These are phyloP conservation scores for Jimgerdemannia lactiflua DNA, from an alignment of 192 early-diverging fungal species.

Conservation along the genomic window DNA sequence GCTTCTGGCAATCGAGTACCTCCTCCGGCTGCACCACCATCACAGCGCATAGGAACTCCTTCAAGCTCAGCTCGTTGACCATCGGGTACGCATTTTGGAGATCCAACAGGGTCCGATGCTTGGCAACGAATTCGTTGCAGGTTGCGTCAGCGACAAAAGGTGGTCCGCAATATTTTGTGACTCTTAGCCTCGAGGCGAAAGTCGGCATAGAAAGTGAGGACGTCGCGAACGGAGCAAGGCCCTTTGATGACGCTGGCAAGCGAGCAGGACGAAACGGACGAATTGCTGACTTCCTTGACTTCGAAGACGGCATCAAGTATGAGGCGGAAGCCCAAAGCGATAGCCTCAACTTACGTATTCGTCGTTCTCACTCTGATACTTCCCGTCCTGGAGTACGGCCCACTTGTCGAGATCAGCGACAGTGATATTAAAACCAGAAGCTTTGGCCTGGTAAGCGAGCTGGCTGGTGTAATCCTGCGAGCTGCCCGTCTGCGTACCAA, in stretches of 20 bases:
- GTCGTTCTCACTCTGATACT: slow-evolving; percentile 25
- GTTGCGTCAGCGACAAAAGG: slow-evolving; percentile 20
- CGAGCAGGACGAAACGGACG: slow-evolving; percentile 38
- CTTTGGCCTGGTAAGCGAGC: slow-evolving; percentile 25
- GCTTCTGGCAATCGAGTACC: slow-evolving; percentile 82
- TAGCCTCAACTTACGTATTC: slow-evolving; percentile 29
- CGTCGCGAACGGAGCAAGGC: slow-evolving; percentile 42
- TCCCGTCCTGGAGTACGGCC: slow-evolving; percentile 21
- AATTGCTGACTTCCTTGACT: slow-evolving; percentile 18
- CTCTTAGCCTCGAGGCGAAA: slow-evolving; percentile 36
- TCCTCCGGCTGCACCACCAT: slow-evolving; percentile 68
- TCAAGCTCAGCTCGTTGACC: slow-evolving; percentile 31
- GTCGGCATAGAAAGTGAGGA: slow-evolving; percentile 46
- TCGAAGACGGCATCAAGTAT: slow-evolving; percentile 51
- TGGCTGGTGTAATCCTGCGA: slow-evolving; percentile 46
- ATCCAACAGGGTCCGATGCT: slow-evolving; percentile 45
- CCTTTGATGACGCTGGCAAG: slow-evolving; percentile 34
- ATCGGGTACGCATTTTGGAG: slow-evolving; percentile 36
- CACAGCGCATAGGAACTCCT: slow-evolving; percentile 38
- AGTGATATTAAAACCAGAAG: slow-evolving; percentile 34
- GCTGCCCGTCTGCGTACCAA: slow-evolving; percentile 53
- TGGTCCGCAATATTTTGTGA: slow-evolving; percentile 25
- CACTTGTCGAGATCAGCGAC: slow-evolving; percentile 39
- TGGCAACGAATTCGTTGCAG: slow-evolving; percentile 36
- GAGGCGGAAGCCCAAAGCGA: slow-evolving; percentile 40